phyloP scores from a whole-genome alignment of 2,329 filamentous ascomycete genomes.

The Chrysosporium queenslandicum region DNA sequence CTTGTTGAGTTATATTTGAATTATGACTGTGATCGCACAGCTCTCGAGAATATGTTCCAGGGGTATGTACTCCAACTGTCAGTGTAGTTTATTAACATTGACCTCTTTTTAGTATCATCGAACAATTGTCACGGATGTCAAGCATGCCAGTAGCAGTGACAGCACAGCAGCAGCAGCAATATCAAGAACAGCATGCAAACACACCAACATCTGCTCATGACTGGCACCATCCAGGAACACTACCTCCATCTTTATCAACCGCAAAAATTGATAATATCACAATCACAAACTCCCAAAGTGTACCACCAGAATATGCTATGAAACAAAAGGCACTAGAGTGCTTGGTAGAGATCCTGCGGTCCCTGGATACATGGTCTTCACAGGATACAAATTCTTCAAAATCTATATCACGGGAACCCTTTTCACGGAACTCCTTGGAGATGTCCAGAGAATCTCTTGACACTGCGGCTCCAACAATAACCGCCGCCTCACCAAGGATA shows the following conservation, averaged over 20 bases:
- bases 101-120: slow-evolving; percentile 53
- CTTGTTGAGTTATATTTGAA: slow-evolving; percentile 94
- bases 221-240: slow-evolving; percentile 75
- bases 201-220: slow-evolving; percentile 52
- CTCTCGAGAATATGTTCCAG: slow-evolving; percentile 94
- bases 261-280: slow-evolving; percentile 54
- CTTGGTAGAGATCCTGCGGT: slow-evolving; percentile 77
- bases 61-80: slow-evolving; percentile 29
- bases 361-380: slow-evolving; percentile 84
- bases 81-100: neutral
- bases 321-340: slow-evolving; percentile 85
- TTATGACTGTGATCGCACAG: slow-evolving; percentile 90
- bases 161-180: slow-evolving; percentile 69
- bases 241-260: slow-evolving; percentile 78
- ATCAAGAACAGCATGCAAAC: slow-evolving; percentile 65
- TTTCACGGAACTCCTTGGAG: slow-evolving; percentile 44
- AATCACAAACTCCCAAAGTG: slow-evolving; percentile 47
- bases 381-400: slow-evolving; percentile 49
- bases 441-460: slow-evolving; percentile 68
- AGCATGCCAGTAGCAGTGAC: slow-evolving; percentile 68
- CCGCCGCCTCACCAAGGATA: slow-evolving; percentile 49
- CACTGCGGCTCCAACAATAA: slow-evolving; percentile 41
- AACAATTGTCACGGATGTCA: slow-evolving; percentile 81
- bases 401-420: slow-evolving; percentile 5
- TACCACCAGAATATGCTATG: slow-evolving; percentile 80